A percentile compares a stretch with the other conserved stretches of the same genome.
These are phyloP conservation scores for Nymphaea thermarum DNA, from an alignment of 164 flowering plant genomes.

Conservation along the genomic window DNA sequence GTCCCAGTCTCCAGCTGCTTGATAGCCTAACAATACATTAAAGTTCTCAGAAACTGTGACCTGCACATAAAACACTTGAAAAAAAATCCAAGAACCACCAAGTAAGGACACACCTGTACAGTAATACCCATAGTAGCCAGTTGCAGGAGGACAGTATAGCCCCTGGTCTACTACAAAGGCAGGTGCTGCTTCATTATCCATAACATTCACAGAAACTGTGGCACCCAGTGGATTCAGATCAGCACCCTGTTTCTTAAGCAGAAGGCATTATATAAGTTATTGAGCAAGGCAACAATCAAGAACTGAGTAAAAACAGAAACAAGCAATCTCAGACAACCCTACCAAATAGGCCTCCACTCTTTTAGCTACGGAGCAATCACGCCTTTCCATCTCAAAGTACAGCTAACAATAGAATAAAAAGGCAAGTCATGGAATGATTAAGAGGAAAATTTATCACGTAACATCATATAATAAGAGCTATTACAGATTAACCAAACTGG, in stretches of 20 bases:
- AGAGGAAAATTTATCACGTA: not conserved
- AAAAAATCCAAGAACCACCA: not conserved
- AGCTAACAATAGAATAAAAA: too few relatives aligned
- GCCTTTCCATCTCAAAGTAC: not conserved
- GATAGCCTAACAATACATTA: constrained; percentile 36
- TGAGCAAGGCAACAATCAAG: not conserved
- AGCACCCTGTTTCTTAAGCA: not conserved
- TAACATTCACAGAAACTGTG: constrained; percentile 18
- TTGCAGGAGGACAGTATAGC: constrained; percentile 53
- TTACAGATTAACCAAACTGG: too few relatives aligned
- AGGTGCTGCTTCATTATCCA: constrained; percentile 60
- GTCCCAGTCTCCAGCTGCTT: constrained; percentile 68
- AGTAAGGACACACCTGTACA: constrained; percentile 50
- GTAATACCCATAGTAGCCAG: constrained; percentile 64
- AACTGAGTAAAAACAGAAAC: not conserved
- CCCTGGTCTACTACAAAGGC: constrained; percentile 63
- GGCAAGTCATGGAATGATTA: not conserved
- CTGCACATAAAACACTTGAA: not conserved
- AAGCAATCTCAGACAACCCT: not conserved
- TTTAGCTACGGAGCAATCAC: not conserved
- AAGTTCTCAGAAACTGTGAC: not conserved
- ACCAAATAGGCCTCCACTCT: not conserved
- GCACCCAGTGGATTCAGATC: not conserved
- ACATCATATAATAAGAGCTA: not conserved
- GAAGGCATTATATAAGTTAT: too few relatives aligned